phyloP scores from a whole-genome alignment of 768 basidiomycete species.

The Tubosaeta sp. region DNA sequence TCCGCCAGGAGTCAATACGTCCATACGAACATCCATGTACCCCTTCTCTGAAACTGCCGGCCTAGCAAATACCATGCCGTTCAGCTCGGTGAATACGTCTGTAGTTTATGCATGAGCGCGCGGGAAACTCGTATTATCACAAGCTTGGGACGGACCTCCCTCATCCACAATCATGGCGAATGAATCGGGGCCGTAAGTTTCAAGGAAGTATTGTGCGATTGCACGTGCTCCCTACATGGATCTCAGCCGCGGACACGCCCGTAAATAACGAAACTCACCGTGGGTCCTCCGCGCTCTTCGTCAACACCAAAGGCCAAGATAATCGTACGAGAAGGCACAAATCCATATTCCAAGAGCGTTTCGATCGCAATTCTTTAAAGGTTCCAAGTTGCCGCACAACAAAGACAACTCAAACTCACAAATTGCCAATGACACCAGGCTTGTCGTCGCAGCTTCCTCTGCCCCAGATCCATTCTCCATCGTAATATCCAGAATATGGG shows the following conservation, averaged over 20 bases:
- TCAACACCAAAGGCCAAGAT: background rate
- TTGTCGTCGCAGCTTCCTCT: too few relatives aligned
- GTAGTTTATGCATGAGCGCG: background rate
- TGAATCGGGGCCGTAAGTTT: slow-evolving; percentile 43
- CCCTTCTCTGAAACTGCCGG: slow-evolving; percentile 40
- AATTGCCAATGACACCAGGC: too few relatives aligned
- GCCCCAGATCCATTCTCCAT: too few relatives aligned
- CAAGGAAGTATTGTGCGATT: slow-evolving; percentile 37
- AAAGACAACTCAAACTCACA: too few relatives aligned
- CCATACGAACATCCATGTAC: slow-evolving; percentile 38
- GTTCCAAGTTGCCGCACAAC: too few relatives aligned
- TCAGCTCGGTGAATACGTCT: slow-evolving; percentile 29
- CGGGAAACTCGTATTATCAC: background rate
- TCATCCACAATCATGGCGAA: slow-evolving; percentile 59
- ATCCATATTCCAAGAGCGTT: background rate
- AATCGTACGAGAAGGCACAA: background rate
- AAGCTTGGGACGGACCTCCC: slow-evolving; percentile 35
- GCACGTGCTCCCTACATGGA: slow-evolving; percentile 36
- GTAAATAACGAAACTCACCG: too few relatives aligned
- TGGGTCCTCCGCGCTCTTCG: background rate
- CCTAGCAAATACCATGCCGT: slow-evolving; percentile 30
- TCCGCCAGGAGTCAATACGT: slow-evolving; percentile 48
- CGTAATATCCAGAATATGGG: too few relatives aligned
- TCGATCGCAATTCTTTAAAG: background rate
- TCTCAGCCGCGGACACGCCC: background rate